Conservation (phyloP, 2,329 filamentous ascomycete genomes). For the Corynespora cassiicola region DNA sequence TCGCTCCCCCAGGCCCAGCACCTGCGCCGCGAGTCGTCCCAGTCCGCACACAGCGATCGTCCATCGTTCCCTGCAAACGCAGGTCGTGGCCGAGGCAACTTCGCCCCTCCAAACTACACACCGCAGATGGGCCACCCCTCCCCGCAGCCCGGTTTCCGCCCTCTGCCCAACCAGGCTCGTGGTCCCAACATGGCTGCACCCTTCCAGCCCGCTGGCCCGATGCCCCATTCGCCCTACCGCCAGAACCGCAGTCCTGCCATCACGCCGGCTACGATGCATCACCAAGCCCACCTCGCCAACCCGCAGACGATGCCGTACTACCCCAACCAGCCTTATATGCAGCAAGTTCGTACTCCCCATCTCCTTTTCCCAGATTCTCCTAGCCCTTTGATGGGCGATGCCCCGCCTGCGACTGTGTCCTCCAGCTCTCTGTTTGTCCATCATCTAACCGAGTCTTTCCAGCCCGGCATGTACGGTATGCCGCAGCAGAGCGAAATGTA, state of each 20-base stretch:
- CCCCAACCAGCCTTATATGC: conserved; percentile 20
- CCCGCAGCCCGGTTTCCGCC: conserved; percentile 62
- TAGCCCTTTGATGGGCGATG: conserved; percentile 29
- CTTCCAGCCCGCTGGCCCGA: conserved; percentile 55
- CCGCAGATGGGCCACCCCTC: conserved; percentile 51
- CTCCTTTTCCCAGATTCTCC: no score
- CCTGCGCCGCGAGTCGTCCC: conserved; percentile 83
- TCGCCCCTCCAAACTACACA: conserved; percentile 57
- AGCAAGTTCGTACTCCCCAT: conserved; percentile 21
- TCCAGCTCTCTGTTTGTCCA: conserved; percentile 74
- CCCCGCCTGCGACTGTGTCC: conserved; percentile 68
- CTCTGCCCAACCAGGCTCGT: conserved; percentile 58
- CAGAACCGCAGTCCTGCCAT: conserved; percentile 65
- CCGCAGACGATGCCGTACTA: conserved; percentile 67
- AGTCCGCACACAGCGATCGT: conserved; percentile 79
- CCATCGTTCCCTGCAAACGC: conserved; percentile 60
- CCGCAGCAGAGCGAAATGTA: conserved; percentile 55
- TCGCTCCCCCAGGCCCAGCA: conserved; percentile 72
- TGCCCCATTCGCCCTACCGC: conserved; percentile 66
- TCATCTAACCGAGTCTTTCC: conserved; percentile 70
- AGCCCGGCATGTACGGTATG: conserved; percentile 69
- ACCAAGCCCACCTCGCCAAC: conserved; percentile 58
- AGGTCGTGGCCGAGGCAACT: conserved; percentile 60
- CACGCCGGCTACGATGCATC: conserved; percentile 69
- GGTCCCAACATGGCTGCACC: conserved; percentile 60